Percentiles rank a stretch among this genome's conserved stretches.
These are phyloP conservation scores for Cyanodermella asteris DNA, from an alignment of 2,329 filamentous ascomycete species.

Conservation along the genomic window DNA sequence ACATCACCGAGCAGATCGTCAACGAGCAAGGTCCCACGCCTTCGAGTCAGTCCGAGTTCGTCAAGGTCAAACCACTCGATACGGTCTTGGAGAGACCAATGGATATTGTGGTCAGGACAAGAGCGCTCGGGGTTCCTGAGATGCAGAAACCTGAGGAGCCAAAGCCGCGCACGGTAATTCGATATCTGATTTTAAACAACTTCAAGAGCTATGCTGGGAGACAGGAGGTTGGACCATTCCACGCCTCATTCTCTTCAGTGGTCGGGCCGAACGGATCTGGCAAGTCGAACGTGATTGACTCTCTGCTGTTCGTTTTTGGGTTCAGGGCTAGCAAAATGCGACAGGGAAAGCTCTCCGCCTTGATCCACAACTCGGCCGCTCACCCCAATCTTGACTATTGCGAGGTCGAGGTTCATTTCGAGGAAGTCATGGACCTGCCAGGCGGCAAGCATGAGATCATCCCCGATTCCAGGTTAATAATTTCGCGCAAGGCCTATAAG, in stretches of 20 bases:
- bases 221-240: slow-evolving; percentile 90
- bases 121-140: slow-evolving; percentile 41
- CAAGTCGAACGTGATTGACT: slow-evolving; percentile 98
- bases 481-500: slow-evolving; percentile 85
- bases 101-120: slow-evolving; percentile 80
- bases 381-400: slow-evolving; percentile 71
- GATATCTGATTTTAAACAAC: slow-evolving; percentile 76
- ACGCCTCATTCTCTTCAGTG: slow-evolving; percentile 90
- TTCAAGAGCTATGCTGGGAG: slow-evolving; percentile 97
- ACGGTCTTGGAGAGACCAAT: slow-evolving; percentile 70
- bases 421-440: slow-evolving; percentile 79
- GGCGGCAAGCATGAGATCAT: slow-evolving; percentile 55
- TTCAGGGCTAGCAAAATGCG: slow-evolving; percentile 99
- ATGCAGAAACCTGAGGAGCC: slow-evolving; percentile 55
- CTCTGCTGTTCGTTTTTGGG: slow-evolving; percentile 92
- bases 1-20: slow-evolving; percentile 47
- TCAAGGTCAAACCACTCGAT: slow-evolving; percentile 54
- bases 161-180: slow-evolving; percentile 77
- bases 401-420: slow-evolving; percentile 91
- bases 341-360: slow-evolving; percentile 89
- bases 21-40: slow-evolving; percentile 35
- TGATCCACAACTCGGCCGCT: slow-evolving; percentile 90
- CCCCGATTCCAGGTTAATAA: slow-evolving; percentile 62
- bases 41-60: slow-evolving; percentile 29
- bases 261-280: slow-evolving; percentile 95